Evolutionary conservation across 1,284 basidiomycete genomes (phyloP).

Genomic region (Puccinia triticina): DNA sequence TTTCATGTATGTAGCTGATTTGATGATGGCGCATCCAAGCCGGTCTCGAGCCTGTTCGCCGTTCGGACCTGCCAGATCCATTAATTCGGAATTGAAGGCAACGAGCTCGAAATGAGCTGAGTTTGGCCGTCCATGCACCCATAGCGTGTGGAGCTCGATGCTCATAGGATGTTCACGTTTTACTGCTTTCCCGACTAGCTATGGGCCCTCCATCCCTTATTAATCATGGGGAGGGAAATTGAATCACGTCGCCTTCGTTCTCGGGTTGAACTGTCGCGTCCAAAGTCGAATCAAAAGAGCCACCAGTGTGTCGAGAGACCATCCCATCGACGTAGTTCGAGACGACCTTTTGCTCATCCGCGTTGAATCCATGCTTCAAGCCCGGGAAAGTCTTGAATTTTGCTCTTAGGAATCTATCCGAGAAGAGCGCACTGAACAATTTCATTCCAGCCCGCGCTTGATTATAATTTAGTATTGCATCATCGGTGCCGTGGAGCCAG

Average conservation of each 20-base stretch:
- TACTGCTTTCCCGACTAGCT: too few species aligned
- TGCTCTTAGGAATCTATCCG: neutral
- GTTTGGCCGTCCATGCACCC: too few species aligned
- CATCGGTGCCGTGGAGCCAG: slow-evolving; percentile 28
- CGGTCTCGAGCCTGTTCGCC: too few species aligned
- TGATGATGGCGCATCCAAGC: too few species aligned
- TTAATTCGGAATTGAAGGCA: too few species aligned
- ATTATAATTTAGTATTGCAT: slow-evolving; percentile 35
- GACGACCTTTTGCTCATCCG: slow-evolving; percentile 24
- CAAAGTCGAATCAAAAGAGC: slow-evolving; percentile 33
- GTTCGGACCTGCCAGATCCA: too few species aligned
- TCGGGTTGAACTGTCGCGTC: slow-evolving; percentile 28
- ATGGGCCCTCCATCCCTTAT: neutral
- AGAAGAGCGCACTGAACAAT: slow-evolving; percentile 28
- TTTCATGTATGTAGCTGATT: too few species aligned
- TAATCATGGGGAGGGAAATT: neutral
- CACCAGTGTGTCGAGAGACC: slow-evolving; percentile 16
- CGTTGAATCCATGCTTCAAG: slow-evolving; percentile 29
- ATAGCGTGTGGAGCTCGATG: too few species aligned
- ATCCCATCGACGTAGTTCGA: slow-evolving; percentile 36
- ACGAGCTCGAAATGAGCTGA: too few species aligned
- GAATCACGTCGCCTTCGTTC: slow-evolving; percentile 19
- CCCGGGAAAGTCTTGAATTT: slow-evolving; percentile 40
- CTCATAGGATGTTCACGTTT: too few species aligned
- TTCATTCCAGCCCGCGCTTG: slow-evolving; percentile 23